phyloP scores from a whole-genome alignment of 192 early-diverging fungal genomes.

The Coemansia sp. region DNA sequence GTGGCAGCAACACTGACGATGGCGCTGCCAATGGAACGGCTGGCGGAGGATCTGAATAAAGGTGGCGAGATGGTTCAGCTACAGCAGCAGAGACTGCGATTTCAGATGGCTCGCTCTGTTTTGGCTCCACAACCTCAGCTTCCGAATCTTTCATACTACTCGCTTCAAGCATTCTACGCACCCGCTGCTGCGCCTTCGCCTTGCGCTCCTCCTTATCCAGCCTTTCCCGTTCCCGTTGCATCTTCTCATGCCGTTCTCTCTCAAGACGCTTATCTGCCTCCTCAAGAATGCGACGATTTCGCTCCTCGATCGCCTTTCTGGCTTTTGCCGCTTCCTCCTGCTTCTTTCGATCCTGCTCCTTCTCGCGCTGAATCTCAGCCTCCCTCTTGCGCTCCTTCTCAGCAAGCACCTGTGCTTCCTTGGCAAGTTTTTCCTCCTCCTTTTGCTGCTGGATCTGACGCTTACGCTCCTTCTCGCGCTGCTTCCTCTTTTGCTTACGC shows the following conservation, averaged over 20 bases:
- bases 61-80: neutral
- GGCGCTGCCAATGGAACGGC: neutral
- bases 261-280: conserved; percentile 47
- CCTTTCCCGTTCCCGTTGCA: conserved; percentile 23
- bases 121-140: neutral
- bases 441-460: conserved; percentile 38
- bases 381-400: conserved; percentile 39
- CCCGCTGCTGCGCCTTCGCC: conserved; percentile 5
- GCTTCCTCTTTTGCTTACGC: conserved; percentile 71
- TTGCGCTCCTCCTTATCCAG: conserved; percentile 19
- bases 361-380: conserved; percentile 23
- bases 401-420: conserved; percentile 24
- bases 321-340: conserved; percentile 29
- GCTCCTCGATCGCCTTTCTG: conserved; percentile 42
- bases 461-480: conserved; percentile 62
- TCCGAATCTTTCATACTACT: neutral
- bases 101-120: conserved; percentile 6
- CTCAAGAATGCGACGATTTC: conserved; percentile 44
- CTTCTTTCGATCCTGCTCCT: conserved; percentile 27
- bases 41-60: neutral
- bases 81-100: neutral
- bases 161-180: conserved; percentile 13
- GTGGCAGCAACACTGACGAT: neutral
- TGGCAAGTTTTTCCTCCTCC: conserved; percentile 41
- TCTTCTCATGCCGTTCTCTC: conserved; percentile 21